A percentile compares a stretch with the other conserved stretches of the same genome.
These are phyloP conservation scores for Blastocrithidia nonstop DNA, from an alignment of 208 protist species.

Conservation along the genomic window DNA sequence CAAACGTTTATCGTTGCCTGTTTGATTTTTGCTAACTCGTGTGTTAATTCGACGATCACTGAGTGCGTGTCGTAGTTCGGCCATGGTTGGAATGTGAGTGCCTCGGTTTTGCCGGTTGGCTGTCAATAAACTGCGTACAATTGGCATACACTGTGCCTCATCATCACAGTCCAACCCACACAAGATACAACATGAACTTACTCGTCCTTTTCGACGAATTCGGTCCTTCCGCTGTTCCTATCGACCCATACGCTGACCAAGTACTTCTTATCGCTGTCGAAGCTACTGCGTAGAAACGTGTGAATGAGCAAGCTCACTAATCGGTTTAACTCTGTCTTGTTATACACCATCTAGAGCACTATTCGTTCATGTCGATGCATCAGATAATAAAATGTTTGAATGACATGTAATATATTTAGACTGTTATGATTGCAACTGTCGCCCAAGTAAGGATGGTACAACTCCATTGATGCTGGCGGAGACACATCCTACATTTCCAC, in stretches of 20 bases:
- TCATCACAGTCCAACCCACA: constrained; percentile 53
- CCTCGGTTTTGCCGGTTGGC: constrained; percentile 43
- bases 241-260: constrained; percentile 36
- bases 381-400: no score
- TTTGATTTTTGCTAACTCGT: background rate
- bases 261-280: constrained; percentile 25
- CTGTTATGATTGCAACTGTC: constrained; percentile 14
- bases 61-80: constrained; percentile 31
- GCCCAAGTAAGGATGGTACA: constrained; percentile 22
- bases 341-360: no score
- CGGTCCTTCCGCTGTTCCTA: constrained; percentile 51
- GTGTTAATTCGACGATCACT: constrained; percentile 17
- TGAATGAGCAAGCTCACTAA: no score
- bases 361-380: no score
- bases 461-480: constrained; percentile 15
- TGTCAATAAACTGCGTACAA: constrained; percentile 33
- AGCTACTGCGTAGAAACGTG: constrained; percentile 29
- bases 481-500: constrained; percentile 9
- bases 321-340: no score
- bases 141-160: constrained; percentile 16
- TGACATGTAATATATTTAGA: no score
- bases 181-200: constrained; percentile 45
- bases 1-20: constrained; percentile 11
- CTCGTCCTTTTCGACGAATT: constrained; percentile 34
- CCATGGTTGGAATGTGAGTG: constrained; percentile 26